These are phyloP conservation scores for Lippia alba DNA, from an alignment of 305 asterid genomes.

Conservation along the genomic window DNA sequence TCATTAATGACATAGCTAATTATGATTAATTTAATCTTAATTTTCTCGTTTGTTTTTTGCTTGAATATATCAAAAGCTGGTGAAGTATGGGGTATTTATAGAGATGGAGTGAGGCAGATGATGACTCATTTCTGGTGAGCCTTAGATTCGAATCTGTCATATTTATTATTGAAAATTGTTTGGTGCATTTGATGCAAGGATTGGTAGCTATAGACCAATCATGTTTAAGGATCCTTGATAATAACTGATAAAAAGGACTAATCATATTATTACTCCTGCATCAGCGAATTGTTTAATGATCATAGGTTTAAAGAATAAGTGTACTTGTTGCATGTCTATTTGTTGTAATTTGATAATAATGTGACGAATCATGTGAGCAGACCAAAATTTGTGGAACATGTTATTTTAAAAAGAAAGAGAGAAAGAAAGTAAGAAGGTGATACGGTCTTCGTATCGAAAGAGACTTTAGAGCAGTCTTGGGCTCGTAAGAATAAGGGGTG, in stretches of 20 bases:
- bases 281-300: background rate
- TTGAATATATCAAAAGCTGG: background rate
- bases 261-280: background rate
- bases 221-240: background rate
- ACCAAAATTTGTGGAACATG: no score
- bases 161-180: background rate
- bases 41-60: no score
- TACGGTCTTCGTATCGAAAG: no score
- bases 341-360: no score
- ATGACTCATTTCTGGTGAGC: constrained; percentile 1
- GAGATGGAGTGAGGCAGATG: background rate
- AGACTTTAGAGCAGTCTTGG: no score
- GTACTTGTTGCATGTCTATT: no score
- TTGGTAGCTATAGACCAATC: constrained; percentile 7
- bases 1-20: constrained; percentile 18
- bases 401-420: no score
- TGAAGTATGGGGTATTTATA: constrained; percentile 2
- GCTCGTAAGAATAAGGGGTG: no score
- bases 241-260: background rate
- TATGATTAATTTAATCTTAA: no score
- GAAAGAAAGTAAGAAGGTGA: no score
- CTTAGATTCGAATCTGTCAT: background rate
- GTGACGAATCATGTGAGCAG: no score
- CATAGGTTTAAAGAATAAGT: no score
- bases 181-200: constrained; percentile 1